A percentile compares a stretch with the other conserved stretches of the same genome.
phyloP scores from a whole-genome alignment of 2,329 filamentous ascomycete species.

The Aspergillus puulaauensis region DNA sequence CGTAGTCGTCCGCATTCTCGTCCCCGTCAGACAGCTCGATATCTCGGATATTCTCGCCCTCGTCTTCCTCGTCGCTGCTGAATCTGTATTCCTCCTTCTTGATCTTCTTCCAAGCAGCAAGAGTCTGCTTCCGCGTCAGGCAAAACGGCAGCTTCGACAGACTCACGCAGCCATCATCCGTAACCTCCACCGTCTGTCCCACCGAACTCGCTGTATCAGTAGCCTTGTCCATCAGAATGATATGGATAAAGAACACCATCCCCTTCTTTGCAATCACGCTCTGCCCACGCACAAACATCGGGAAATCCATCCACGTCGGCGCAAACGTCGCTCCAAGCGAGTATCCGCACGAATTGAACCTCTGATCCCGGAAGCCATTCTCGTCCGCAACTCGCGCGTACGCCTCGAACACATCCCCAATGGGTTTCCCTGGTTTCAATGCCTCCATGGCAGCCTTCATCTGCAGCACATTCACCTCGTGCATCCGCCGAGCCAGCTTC shows the following conservation, averaged over 20 bases:
- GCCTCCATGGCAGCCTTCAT: conserved; percentile 28
- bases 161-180: conserved; percentile 29
- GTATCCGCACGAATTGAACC: conserved; percentile 32
- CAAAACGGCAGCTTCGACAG: conserved; percentile 35
- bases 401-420: conserved; percentile 28
- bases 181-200: conserved; percentile 30
- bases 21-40: conserved; percentile 35
- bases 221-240: conserved; percentile 36
- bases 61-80: conserved; percentile 30
- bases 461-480: conserved; percentile 27
- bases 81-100: conserved; percentile 36
- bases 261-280: conserved; percentile 22
- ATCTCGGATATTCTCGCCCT: conserved; percentile 34
- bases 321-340: conserved; percentile 31
- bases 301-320: conserved; percentile 23
- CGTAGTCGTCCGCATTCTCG: conserved; percentile 32
- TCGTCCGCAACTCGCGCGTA: conserved; percentile 33
- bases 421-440: conserved; percentile 26
- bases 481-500: conserved; percentile 28
- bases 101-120: conserved; percentile 37
- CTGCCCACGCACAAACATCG: conserved; percentile 21
- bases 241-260: conserved; percentile 38
- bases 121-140: conserved; percentile 32
- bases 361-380: conserved; percentile 31
- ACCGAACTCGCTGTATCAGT: conserved; percentile 36